Percentiles rank a stretch among this genome's conserved stretches.
Conservation (phyloP, 306 rosid species). For the Medicago lupulina region DNA sequence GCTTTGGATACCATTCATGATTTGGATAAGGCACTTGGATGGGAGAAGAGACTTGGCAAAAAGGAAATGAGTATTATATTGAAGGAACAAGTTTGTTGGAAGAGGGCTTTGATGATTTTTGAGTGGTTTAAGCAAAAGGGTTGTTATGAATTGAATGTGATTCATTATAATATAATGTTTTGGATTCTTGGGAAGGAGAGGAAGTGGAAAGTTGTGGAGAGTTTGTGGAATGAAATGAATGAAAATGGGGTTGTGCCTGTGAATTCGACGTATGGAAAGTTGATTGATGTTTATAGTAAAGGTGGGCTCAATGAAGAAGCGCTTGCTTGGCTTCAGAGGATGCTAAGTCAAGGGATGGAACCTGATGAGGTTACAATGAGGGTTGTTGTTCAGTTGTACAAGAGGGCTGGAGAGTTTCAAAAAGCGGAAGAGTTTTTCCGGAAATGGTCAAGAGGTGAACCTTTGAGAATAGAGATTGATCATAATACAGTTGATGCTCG, state of each 20-base stretch:
- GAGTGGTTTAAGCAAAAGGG: conserved; percentile 74
- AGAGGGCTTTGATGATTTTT: conserved; percentile 69
- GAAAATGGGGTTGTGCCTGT: conserved; percentile 63
- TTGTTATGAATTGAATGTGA: conserved; percentile 71
- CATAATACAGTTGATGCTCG: not conserved
- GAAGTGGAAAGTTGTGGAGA: conserved; percentile 62
- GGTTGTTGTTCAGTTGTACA: conserved; percentile 73
- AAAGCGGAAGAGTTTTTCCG: conserved; percentile 71
- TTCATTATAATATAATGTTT: conserved; percentile 80
- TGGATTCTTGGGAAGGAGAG: conserved; percentile 65
- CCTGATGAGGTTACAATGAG: conserved; percentile 89
- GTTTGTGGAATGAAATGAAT: conserved; percentile 76
- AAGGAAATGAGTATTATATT: conserved; percentile 77
- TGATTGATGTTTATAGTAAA: conserved; percentile 81
- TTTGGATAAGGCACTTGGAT: conserved; percentile 68
- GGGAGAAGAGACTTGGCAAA: conserved; percentile 58
- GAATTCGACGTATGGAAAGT: conserved; percentile 81
- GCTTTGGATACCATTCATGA: conserved; percentile 60
- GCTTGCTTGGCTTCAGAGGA: conserved; percentile 70
- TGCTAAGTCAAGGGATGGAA: conserved; percentile 70
- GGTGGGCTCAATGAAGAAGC: conserved; percentile 73
- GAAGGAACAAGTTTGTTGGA: conserved; percentile 72
- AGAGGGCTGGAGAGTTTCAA: conserved; percentile 64
- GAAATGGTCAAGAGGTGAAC: conserved; percentile 61
- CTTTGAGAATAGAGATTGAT: conserved; percentile 38